Evolutionary conservation across 1,284 basidiomycete genomes (phyloP), one percentile per base, ranked within the genome.

Genomic region (Hymenochaete sp.): DNA sequence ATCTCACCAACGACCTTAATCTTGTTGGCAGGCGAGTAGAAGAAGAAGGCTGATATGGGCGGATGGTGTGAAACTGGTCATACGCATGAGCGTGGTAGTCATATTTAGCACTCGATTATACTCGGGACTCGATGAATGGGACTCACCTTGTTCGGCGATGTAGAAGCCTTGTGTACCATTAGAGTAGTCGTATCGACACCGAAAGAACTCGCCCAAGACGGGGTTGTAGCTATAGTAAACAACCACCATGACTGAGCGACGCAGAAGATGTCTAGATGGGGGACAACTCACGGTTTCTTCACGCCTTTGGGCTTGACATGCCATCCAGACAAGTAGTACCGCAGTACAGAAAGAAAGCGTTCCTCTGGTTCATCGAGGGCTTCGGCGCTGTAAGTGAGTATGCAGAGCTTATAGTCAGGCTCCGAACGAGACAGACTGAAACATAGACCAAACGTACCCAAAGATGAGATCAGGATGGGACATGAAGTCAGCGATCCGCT

Each of bases 221-320:
- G 96, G 95, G 62, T 98, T 99, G 66, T 98, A 98, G 52, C 88
- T 91, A 58, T 29, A 35, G 38, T 19, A 13, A 22, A 27, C 38
- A 48, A 22, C 35, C 37, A 41, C 37, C 5, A n/a, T 5, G 8
- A 16, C 5, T 19, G 21, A n/a, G 14, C 13, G 21, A 35, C 5
- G 4, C 6, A 6, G 21, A 16, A 5, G 5, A 35, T 35, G 21
- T 35, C 14, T 36, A 26, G 45, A 36, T 38, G 31, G 36, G 43
- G 31, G 31, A 22, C 18, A 7, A 71, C 83, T 65, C 58, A 93
- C 77, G 95, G 95, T 70, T 98, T 98, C 84, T 98, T 98, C 53
- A 98, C 96, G 45, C 95, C 95, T 66, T 93, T 96, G 32, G 95
- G 93, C 67, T 98, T 98, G 69, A 98, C 96, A 66, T 98, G 96